Evolutionary conservation across 768 basidiomycete species (phyloP), one percentile per base, ranked within the genome.

Genomic region (Dendrothele bispora): DNA sequence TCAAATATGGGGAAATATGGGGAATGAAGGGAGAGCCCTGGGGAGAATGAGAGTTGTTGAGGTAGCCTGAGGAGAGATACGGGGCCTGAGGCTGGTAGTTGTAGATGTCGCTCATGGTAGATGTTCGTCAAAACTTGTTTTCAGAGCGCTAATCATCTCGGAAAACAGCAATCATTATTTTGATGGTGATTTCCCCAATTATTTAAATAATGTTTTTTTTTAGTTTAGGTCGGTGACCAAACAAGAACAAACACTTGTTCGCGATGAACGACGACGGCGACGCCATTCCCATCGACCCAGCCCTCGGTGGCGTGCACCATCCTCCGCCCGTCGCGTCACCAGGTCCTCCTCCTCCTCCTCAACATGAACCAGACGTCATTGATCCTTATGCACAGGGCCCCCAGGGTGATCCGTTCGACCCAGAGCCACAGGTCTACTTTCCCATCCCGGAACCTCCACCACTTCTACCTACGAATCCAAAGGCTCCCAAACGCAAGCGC

Each of bases 371-470:
- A n/a, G n/a, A n/a, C n/a, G n/a, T n/a, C n/a, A n/a, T n/a, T n/a
- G n/a, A n/a, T n/a, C 82, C 82, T 49, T 88, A 87, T 60, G 77
- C 83, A 29, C 79, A 86, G 62, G 86, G 80, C 20, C 88, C 89
- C 14, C 85, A 88, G 58, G 88, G 89, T 51, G 89, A 90, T 67
- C 88, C 88, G 30, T 91, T 91, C 61, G 85, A 87, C 45, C 87
- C 83, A 37, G 83, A 79, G 54, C 75, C 77, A 46, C 68, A 70
- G 32, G 48, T 65, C 78, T 46, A 84, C 73, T 70, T 69, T 77
- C 45, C 74, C 52, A 67, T 81, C 48, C 68, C 69, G 24, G 67
- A 72, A 46, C 64, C 73, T 41, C 70, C 74, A 48, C 69, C 69
- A 46, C 67, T 65, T 20, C 68, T 69, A 38, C 52, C 62, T 18